A percentile compares a stretch with the other conserved stretches of the same genome.
Evolutionary conservation across 2,329 filamentous ascomycete species (phyloP).

Genomic region (Leptographium flavum): DNA sequence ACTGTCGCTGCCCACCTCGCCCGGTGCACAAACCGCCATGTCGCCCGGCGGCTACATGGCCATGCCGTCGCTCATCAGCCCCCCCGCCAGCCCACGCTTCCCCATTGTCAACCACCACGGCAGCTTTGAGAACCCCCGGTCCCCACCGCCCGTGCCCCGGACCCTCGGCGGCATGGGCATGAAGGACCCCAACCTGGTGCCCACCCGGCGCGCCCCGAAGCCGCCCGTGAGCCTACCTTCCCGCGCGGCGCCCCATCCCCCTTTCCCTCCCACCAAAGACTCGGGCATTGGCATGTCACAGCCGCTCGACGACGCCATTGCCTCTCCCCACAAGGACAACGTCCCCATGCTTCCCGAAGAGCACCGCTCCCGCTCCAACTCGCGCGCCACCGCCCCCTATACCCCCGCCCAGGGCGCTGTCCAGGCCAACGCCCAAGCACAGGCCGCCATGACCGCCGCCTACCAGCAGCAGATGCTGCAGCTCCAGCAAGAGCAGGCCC

Average conservation of each 20-base stretch:
- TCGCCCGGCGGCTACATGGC: constrained; percentile 39
- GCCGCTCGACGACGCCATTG: constrained; percentile 37
- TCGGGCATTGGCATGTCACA: constrained; percentile 49
- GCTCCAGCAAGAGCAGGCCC: constrained; percentile 77
- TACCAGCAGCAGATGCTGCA: constrained; percentile 54
- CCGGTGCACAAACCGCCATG: constrained; percentile 25
- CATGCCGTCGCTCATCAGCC: constrained; percentile 55
- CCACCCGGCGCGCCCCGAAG: constrained; percentile 73
- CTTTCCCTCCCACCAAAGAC: constrained; percentile 41
- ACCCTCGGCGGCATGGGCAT: constrained; percentile 30
- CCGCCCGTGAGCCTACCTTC: constrained; percentile 56
- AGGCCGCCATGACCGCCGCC: constrained; percentile 21
- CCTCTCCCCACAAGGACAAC: constrained; percentile 33
- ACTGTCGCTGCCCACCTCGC: constrained; percentile 24
- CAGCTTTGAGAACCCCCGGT: constrained; percentile 93
- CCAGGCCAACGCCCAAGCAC: constrained; percentile 18
- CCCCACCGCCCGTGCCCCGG: constrained; percentile 75
- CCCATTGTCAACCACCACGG: constrained; percentile 72
- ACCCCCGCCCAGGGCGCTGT: constrained; percentile 16
- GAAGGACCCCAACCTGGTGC: constrained; percentile 52
- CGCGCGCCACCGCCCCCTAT: constrained; percentile 42
- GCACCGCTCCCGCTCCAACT: constrained; percentile 55
- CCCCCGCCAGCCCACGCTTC: constrained; percentile 74
- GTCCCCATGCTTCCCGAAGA: constrained; percentile 51
- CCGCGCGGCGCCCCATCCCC: constrained; percentile 40